Evolutionary conservation across 345 rosid genomes (phyloP).

Genomic region (Heritiera fomes): DNA sequence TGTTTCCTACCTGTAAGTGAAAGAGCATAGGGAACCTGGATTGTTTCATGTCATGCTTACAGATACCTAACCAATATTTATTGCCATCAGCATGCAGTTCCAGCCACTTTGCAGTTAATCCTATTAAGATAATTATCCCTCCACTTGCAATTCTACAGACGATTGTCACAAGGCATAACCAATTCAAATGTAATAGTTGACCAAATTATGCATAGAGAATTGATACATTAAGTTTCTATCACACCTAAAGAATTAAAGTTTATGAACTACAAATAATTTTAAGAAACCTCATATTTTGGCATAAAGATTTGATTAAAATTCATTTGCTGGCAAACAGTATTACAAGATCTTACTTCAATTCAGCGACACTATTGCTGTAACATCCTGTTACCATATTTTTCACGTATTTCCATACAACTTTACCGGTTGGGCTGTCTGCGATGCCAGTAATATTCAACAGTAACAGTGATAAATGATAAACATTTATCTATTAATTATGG

Average conservation of each 20-base stretch:
- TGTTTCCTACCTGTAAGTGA: constrained; percentile 58
- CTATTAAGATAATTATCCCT: constrained; percentile 57
- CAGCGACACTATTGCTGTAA: not conserved
- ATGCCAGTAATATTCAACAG: too few relatives aligned
- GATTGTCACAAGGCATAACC: constrained; percentile 22
- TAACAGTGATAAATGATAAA: too few relatives aligned
- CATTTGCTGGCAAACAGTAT: not conserved
- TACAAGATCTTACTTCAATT: not conserved
- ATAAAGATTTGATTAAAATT: too few relatives aligned
- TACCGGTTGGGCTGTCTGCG: too few relatives aligned
- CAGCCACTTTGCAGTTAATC: constrained; percentile 78
- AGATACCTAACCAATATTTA: constrained; percentile 69
- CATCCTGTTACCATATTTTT: too few relatives aligned
- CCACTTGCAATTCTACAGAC: constrained; percentile 75
- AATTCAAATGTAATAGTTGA: constrained; percentile 24
- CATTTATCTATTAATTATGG: too few relatives aligned
- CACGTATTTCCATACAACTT: too few relatives aligned
- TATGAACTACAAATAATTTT: not conserved
- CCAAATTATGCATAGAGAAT: constrained; percentile 16
- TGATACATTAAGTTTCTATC: constrained; percentile 12
- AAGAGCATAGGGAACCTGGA: constrained; percentile 59
- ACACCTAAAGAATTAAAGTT: not conserved
- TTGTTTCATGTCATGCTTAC: constrained; percentile 46
- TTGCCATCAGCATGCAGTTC: constrained; percentile 63
- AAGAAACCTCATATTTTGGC: not conserved